phyloP scores from a whole-genome alignment of 2,329 filamentous ascomycete species.

The Cercospora sp. region DNA sequence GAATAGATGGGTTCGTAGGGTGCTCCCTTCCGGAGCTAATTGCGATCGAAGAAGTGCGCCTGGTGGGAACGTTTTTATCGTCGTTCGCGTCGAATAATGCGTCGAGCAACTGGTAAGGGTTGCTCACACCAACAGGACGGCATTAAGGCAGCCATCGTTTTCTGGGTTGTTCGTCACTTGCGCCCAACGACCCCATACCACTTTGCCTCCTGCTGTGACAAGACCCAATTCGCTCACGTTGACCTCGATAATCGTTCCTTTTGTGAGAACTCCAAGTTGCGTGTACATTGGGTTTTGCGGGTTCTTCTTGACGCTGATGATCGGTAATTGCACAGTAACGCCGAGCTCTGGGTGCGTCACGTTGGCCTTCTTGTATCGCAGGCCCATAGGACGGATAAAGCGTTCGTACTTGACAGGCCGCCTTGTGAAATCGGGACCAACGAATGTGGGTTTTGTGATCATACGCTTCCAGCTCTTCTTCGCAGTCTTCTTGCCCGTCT shows the following conservation, averaged over 20 bases:
- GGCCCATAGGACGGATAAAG: slow-evolving; percentile 71
- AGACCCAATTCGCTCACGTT: slow-evolving; percentile 90
- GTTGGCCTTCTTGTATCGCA: slow-evolving; percentile 75
- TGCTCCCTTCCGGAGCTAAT: neutral
- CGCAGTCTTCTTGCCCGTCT: slow-evolving; percentile 90
- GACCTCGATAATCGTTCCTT: slow-evolving; percentile 84
- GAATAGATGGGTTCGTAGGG: neutral
- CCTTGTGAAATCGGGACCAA: slow-evolving; percentile 85
- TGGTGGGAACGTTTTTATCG: too few relatives aligned
- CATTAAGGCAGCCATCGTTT: slow-evolving; percentile 60
- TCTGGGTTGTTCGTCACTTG: slow-evolving; percentile 65
- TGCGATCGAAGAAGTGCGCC: neutral
- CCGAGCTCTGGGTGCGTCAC: slow-evolving; percentile 73
- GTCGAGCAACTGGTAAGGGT: neutral
- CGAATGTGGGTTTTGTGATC: slow-evolving; percentile 76
- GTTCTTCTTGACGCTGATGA: slow-evolving; percentile 73
- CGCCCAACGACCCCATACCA: slow-evolving; percentile 86
- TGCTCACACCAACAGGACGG: slow-evolving; percentile 14
- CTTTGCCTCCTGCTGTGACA: slow-evolving; percentile 87
- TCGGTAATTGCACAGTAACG: slow-evolving; percentile 78
- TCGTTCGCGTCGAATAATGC: neutral
- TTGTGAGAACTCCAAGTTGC: slow-evolving; percentile 84
- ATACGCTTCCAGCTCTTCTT: slow-evolving; percentile 80
- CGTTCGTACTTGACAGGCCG: slow-evolving; percentile 63
- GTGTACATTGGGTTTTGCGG: slow-evolving; percentile 89